A percentile compares a stretch with the other conserved stretches of the same genome.
phyloP scores from a whole-genome alignment of 306 rosid species.

The Cyclanthera cordifolia region DNA sequence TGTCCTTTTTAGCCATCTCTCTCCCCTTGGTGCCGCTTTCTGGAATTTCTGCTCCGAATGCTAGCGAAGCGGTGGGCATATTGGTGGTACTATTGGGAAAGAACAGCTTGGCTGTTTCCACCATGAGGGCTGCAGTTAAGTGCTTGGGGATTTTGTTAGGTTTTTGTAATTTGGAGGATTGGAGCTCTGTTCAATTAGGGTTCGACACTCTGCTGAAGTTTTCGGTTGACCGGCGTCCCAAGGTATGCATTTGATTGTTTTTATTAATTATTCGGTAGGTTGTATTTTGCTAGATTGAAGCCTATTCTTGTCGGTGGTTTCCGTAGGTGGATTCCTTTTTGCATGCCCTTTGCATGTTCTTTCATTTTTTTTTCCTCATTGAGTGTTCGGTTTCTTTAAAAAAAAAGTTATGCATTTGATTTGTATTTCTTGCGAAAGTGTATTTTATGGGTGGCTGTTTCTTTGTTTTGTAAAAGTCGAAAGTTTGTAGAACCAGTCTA shows the following conservation, averaged over 20 bases:
- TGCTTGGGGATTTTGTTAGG: conserved; percentile 65
- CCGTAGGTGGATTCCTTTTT: no score
- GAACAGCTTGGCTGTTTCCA: conserved; percentile 38
- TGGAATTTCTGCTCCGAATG: conserved; percentile 29
- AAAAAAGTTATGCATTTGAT: conserved; percentile 32
- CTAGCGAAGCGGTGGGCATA: conserved; percentile 37
- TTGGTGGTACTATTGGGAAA: conserved; percentile 31
- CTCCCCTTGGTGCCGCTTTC: conserved; percentile 38
- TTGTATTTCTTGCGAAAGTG: not conserved
- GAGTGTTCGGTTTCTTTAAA: no score
- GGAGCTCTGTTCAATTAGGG: conserved; percentile 60
- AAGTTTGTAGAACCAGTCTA: not conserved
- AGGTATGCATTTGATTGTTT: conserved; percentile 29
- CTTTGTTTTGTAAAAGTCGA: not conserved
- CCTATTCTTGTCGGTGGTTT: no score
- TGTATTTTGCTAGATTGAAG: no score
- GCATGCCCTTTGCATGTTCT: no score
- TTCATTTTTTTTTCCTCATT: no score
- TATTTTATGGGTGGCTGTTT: not conserved
- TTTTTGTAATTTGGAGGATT: conserved; percentile 69
- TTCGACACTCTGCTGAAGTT: conserved; percentile 53
- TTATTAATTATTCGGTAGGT: no score
- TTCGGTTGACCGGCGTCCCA: conserved; percentile 72
- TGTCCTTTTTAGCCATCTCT: conserved; percentile 51
- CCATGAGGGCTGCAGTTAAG: conserved; percentile 59